These are phyloP conservation scores for Magnusiomyces magnusii DNA, from an alignment of 1,139 yeast species.

Conservation along the genomic window DNA sequence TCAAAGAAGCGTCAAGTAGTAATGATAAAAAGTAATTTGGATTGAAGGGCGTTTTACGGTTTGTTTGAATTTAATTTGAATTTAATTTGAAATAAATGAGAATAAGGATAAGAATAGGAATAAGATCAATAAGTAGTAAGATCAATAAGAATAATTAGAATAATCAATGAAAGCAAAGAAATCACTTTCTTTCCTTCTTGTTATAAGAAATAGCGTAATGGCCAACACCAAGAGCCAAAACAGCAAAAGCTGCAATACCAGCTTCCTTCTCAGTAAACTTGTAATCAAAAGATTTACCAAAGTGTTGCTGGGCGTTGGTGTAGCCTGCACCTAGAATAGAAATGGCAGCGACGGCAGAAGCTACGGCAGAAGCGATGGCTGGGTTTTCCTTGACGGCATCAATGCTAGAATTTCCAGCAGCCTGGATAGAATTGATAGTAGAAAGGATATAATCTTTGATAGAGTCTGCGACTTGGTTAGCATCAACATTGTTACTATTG, in stretches of 20 bases:
- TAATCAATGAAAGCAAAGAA: neutral
- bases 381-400: conserved; percentile 5
- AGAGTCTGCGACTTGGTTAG: neutral
- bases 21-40: too few species aligned
- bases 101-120: too few species aligned
- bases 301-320: conserved; percentile 1
- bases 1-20: too few species aligned
- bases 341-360: conserved; percentile 1
- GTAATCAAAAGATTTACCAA: neutral
- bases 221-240: conserved; percentile 7
- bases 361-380: neutral
- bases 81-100: too few species aligned
- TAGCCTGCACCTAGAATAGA: conserved; percentile 2
- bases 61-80: too few species aligned
- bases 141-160: too few species aligned
- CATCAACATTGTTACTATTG: neutral
- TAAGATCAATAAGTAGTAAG: too few species aligned
- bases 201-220: conserved; percentile 1
- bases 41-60: too few species aligned
- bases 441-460: neutral
- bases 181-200: neutral
- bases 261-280: neutral
- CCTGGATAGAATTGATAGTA: neutral
- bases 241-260: conserved; percentile 5
- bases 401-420: neutral